Evolutionary conservation across 768 basidiomycete genomes (phyloP), one percentile per base, ranked within the genome.

Genomic region (Hygrocybe coccinea): DNA sequence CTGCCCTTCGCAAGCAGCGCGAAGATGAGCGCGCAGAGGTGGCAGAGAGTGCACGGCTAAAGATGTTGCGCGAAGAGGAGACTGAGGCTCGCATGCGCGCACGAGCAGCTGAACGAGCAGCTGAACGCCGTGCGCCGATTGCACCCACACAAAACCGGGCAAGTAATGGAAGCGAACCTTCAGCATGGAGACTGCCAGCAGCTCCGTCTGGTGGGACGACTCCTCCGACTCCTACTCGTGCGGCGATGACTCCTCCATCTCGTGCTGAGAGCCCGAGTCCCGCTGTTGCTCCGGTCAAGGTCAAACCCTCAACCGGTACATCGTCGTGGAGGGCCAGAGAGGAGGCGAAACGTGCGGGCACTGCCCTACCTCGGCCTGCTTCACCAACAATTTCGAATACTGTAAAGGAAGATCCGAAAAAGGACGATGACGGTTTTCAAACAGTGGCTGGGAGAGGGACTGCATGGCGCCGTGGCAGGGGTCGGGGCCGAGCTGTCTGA

Each of bases 381-480:
- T 71, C 79, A 10, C 74, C 79, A 41, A 72, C 75, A 0, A 63
- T 69, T 10, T 59, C 64, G 29, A 44, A 38, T 56, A 64, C 39
- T 46, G 60, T 25, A 44, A 72, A 70, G 60, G 76, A 79, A 52
- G 79, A 80, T 50, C 49, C 65, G 5, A 72, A 71, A 60, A 79
- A 75, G 62, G 85, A 87, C 39, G 75, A 82, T 3, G 88, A 90
- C 62, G 87, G 89, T 3, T 89, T 89, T 77, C 82, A 85, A 69
- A 76, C 82, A 22, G 84, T 86, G 36, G 57, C 65, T 21, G 68
- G 69, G 54, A 72, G 44, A 46, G 44, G 44, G 22, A 6, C 3
- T 12, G 48, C 29, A 3, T 50, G 48, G 48, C 21, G 48, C 4
- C 48, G 29, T n/a, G 35, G 29, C 11, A 25, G 48, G 15, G 48